These are phyloP conservation scores for Neurospora hispaniola DNA, from an alignment of 495 filamentous ascomycete species.

Conservation along the genomic window DNA sequence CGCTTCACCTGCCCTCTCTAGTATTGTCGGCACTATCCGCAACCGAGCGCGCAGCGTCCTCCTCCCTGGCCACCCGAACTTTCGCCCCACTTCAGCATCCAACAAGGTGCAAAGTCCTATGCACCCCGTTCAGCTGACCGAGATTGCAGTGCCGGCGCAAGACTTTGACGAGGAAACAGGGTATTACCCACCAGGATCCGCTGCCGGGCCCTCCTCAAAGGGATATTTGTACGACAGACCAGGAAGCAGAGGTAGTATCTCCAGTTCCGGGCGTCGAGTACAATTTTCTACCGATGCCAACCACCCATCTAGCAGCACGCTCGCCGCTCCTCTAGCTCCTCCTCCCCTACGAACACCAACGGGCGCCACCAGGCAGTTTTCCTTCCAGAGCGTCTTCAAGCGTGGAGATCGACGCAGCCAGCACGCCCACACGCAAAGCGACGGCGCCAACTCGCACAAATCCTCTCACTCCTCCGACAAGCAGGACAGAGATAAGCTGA, in stretches of 20 bases:
- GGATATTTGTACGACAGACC: slow-evolving; percentile 6
- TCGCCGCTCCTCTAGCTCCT: neutral
- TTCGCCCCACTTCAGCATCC: slow-evolving; percentile 13
- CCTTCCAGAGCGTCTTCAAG: slow-evolving; percentile 74
- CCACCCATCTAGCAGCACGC: neutral
- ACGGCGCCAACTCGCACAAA: slow-evolving; percentile 21
- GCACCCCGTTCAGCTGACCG: slow-evolving; percentile 51
- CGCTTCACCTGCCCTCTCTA: slow-evolving; percentile 40
- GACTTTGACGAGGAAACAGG: slow-evolving; percentile 30
- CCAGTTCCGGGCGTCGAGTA: slow-evolving; percentile 29
- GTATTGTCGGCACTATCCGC: slow-evolving; percentile 52
- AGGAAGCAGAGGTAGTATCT: slow-evolving; percentile 24
- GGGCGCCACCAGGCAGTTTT: slow-evolving; percentile 65
- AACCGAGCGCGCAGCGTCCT: slow-evolving; percentile 41
- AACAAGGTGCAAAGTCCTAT: slow-evolving; percentile 35
- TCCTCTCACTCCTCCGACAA: slow-evolving; percentile 16
- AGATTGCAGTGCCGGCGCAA: slow-evolving; percentile 45
- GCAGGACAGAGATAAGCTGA: slow-evolving; percentile 33
- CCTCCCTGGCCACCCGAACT: slow-evolving; percentile 33
- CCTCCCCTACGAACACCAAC: neutral
- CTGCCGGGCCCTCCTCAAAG: slow-evolving; percentile 1
- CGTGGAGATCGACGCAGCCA: slow-evolving; percentile 12
- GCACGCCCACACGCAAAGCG: slow-evolving; percentile 29
- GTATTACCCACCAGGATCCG: slow-evolving; percentile 27
- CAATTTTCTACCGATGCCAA: slow-evolving; percentile 17